Evolutionary conservation across 2,329 filamentous ascomycete species (phyloP).

Genomic region (Stachybotrys chartarum): DNA sequence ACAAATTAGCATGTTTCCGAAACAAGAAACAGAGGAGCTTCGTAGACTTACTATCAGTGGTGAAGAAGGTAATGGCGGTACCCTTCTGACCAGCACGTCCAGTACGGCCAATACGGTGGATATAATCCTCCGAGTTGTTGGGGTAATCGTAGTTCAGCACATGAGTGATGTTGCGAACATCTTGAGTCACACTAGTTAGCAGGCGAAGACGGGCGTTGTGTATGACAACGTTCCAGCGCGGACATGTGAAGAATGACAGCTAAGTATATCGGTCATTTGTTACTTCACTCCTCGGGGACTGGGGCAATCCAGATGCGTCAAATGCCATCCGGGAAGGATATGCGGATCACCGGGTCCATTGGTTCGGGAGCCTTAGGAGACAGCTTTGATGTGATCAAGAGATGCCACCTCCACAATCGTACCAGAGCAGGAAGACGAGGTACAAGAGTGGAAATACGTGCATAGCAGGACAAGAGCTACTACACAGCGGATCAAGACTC

Average conservation of each 20-base stretch:
- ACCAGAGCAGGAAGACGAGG: constrained; percentile 47
- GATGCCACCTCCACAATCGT: constrained; percentile 73
- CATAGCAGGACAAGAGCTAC: constrained; percentile 49
- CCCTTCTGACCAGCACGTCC: constrained; percentile 90
- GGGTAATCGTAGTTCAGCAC: constrained; percentile 99
- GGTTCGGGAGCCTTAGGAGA: constrained; percentile 51
- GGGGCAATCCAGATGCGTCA: constrained; percentile 53
- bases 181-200: constrained; percentile 78
- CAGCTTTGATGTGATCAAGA: constrained; percentile 70
- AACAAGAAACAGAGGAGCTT: background rate
- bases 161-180: constrained; percentile 99
- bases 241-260: constrained; percentile 34
- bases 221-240: constrained; percentile 58
- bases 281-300: constrained; percentile 48
- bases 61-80: constrained; percentile 97
- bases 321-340: constrained; percentile 39
- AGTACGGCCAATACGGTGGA: constrained; percentile 93
- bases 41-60: constrained; percentile 87
- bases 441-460: constrained; percentile 72
- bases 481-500: constrained; percentile 67
- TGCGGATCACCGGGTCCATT: constrained; percentile 49
- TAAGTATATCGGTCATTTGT: constrained; percentile 43
- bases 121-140: constrained; percentile 98
- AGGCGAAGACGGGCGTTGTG: constrained; percentile 41
- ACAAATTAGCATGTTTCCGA: constrained; percentile 25